Base-by-base conservation (phyloP, 2,329 filamentous ascomycete species). In the Ceratocystis albifundus region DNA sequence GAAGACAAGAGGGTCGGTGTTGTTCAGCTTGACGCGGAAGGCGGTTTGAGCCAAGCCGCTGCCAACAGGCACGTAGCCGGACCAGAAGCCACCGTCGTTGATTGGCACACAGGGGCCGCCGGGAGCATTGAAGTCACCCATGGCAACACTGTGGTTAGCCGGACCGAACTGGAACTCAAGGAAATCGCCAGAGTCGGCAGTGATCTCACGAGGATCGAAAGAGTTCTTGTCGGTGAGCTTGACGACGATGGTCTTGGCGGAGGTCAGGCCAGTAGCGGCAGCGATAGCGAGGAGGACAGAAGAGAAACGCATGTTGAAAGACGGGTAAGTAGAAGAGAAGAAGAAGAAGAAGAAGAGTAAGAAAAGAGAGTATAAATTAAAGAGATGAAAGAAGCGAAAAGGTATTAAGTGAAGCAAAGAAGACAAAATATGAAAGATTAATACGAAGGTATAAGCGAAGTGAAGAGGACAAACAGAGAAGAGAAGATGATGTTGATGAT, bases 81-180 rank as follows among this genome's bases (percentile, higher is more conserved):
- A 75, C 72, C 76, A 79, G 73, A 81, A 80, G 57, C 75, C 77
- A 1, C 72, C 70, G 41, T 71, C 71, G 68, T 73, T 73, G 10
- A 76, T 72, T 1, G 78, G 78, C 66, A 72, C 15, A 73, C 79
- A 81, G 25, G 78, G 78, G 57, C 74, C 69, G 64, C 69, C 75
- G 36, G 32, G 44, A 22, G 41, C 48, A 17, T 57, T 46, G 68
- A 80, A 80, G 71, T 71, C 74, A 46, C 77, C 77, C 71, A 78
- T 74, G 1, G 70, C 76, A 53, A 84, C 74, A 20, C 77, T 77
- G 76, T 83, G 82, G 74, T 80, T 81, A 67, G 70, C 71, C 7
- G 81, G 77, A 69, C 77, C 78, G 72, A 83, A 84, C 70, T 81
- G 78, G 73, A 83, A 83, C 71, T 82, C 78, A 66, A 84, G 73